Evolutionary conservation across 768 basidiomycete genomes (phyloP).

Genomic region (Suillus subaureus): DNA sequence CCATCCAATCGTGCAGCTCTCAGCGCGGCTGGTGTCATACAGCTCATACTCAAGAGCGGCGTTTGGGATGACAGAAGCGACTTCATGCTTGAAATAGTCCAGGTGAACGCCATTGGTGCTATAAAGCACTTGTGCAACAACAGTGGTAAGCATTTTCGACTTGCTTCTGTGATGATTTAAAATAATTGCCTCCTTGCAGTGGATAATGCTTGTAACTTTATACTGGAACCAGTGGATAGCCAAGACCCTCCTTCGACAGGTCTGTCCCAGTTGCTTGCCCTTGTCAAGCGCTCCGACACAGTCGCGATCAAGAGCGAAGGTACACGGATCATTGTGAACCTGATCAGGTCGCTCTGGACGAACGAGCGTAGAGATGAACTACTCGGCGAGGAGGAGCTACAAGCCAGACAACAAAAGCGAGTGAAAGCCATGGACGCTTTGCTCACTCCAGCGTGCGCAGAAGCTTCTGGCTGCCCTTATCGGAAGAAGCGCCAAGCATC

Average conservation of each 20-base stretch:
- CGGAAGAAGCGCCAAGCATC: constrained; percentile 76
- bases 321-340: constrained; percentile 85
- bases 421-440: constrained; percentile 56
- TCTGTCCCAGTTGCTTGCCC: constrained; percentile 68
- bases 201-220: constrained; percentile 51
- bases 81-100: constrained; percentile 80
- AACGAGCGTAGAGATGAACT: constrained; percentile 40
- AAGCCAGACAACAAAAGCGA: constrained; percentile 49
- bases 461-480: constrained; percentile 72
- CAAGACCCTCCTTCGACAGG: constrained; percentile 44
- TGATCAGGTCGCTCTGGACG: constrained; percentile 77
- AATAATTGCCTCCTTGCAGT: constrained; percentile 32
- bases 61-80: constrained; percentile 77
- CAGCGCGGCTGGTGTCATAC: constrained; percentile 63
- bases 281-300: constrained; percentile 79
- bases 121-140: constrained; percentile 86
- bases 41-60: constrained; percentile 58
- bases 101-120: constrained; percentile 84
- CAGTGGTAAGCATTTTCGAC: constrained; percentile 51
- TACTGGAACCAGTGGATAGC: constrained; percentile 43
- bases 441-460: constrained; percentile 54
- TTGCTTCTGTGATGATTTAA: constrained; percentile 44
- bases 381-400: constrained; percentile 34
- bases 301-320: constrained; percentile 87
- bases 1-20: constrained; percentile 60